These are phyloP conservation scores for Apiotrichum gamsii DNA, from an alignment of 1,284 basidiomycete genomes.

Conservation along the genomic window DNA sequence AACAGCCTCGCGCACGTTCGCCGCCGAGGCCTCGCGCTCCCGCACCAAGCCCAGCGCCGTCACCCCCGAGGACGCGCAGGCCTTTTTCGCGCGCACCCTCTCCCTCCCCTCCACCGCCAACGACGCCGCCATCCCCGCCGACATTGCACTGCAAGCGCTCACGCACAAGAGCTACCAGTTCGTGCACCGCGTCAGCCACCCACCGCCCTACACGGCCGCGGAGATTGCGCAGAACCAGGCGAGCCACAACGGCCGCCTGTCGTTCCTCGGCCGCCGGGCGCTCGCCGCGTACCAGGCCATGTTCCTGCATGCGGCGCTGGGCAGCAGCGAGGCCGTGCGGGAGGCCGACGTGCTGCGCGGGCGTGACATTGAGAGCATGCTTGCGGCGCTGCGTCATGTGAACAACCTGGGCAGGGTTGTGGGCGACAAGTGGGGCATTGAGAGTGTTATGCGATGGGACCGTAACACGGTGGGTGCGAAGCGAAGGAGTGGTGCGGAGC, in stretches of 20 bases:
- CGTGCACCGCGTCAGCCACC: conserved; percentile 28
- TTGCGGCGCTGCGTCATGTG: conserved; percentile 33
- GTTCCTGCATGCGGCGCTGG: conserved; percentile 37
- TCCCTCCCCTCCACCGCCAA: conserved; percentile 28
- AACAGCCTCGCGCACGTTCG: neutral
- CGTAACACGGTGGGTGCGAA: conserved; percentile 39
- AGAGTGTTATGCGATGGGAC: conserved; percentile 41
- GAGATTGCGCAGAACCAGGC: conserved; percentile 13
- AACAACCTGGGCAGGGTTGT: conserved; percentile 39
- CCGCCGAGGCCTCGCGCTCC: too few species aligned
- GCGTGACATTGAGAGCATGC: conserved; percentile 24
- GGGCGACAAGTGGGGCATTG: conserved; percentile 35
- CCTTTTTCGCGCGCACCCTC: conserved; percentile 39
- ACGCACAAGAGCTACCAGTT: conserved; percentile 47
- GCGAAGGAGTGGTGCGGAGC: neutral
- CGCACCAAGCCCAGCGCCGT: too few species aligned
- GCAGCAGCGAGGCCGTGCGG: neutral
- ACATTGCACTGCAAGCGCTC: conserved; percentile 42
- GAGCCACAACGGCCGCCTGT: conserved; percentile 39
- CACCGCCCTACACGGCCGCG: conserved; percentile 11
- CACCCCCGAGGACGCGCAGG: conserved; percentile 24
- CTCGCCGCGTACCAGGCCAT: conserved; percentile 38
- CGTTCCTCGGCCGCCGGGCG: conserved; percentile 43
- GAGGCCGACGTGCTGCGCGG: conserved; percentile 8
- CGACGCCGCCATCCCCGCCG: conserved; percentile 40